Conservation (phyloP, 257 asterid genomes). For the Solanum rostratum region DNA sequence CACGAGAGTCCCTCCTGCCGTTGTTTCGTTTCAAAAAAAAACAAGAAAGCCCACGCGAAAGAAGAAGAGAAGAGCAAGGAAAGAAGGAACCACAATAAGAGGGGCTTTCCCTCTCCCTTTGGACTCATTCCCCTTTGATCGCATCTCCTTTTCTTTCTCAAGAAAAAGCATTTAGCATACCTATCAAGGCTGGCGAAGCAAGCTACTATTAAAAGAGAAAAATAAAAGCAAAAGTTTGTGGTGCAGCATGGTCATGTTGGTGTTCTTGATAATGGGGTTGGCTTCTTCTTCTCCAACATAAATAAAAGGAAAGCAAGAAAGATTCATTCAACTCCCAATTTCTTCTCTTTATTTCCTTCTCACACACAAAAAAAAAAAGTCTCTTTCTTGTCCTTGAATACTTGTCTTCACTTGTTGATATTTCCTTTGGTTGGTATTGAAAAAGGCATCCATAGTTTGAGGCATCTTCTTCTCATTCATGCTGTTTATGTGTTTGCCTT, state of each 20-base stretch:
- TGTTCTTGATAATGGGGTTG: not conserved
- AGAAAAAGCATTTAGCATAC: not conserved
- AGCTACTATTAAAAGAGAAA: not conserved
- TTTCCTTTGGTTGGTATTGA: slow-evolving; percentile 3
- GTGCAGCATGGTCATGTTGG: not conserved
- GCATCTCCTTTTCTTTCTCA: not conserved
- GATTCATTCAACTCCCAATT: not conserved
- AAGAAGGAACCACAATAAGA: slow-evolving; percentile 6
- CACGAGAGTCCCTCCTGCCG: slow-evolving; percentile 13
- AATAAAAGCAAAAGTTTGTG: not conserved
- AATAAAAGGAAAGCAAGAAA: not conserved
- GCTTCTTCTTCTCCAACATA: not conserved
- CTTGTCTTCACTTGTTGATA: not conserved
- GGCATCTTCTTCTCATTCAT: slow-evolving; percentile 16
- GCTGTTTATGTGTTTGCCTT: slow-evolving; percentile 24
- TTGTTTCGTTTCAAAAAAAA: no score
- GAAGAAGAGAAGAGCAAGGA: slow-evolving; percentile 3
- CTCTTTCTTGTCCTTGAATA: not conserved
- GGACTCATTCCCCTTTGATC: slow-evolving; percentile 19
- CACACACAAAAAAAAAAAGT: no score
- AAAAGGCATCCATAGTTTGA: slow-evolving; percentile 10
- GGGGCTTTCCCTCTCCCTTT: slow-evolving; percentile 2
- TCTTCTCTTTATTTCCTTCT: slow-evolving; percentile 1
- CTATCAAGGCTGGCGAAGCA: not conserved
- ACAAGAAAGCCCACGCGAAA: slow-evolving; percentile 14